Evolutionary conservation across 441 rosid species (phyloP).

Genomic region (Aleurites moluccanus): DNA sequence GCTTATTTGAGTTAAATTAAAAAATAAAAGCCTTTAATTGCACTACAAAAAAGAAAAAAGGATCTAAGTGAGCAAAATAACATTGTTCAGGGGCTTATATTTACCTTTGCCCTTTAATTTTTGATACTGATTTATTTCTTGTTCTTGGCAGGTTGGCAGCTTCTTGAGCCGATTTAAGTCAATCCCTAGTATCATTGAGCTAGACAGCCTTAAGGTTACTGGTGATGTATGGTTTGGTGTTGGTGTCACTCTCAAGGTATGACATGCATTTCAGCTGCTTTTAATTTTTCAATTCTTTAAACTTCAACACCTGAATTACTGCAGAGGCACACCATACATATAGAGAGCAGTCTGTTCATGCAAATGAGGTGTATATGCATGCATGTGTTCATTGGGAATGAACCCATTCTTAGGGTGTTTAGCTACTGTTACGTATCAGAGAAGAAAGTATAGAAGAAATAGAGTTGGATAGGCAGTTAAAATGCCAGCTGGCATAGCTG

Average conservation of each 20-base stretch:
- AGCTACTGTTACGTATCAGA: too few relatives aligned
- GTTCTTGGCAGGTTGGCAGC: constrained; percentile 44
- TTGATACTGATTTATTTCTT: neutral
- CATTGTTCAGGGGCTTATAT: too few relatives aligned
- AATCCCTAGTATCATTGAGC: constrained; percentile 84
- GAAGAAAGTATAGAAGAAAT: too few relatives aligned
- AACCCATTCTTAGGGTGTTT: neutral
- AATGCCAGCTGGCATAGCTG: too few relatives aligned
- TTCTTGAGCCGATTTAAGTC: constrained; percentile 80
- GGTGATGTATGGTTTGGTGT: constrained; percentile 95
- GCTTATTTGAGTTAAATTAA: too few relatives aligned
- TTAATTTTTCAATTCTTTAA: neutral
- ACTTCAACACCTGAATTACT: neutral
- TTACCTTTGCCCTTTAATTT: too few relatives aligned
- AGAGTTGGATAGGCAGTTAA: too few relatives aligned
- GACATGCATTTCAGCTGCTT: neutral
- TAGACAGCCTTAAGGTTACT: constrained; percentile 82
- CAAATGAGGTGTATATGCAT: neutral
- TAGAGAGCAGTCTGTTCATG: neutral
- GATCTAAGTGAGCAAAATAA: too few relatives aligned
- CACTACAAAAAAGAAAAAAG: too few relatives aligned
- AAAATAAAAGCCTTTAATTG: too few relatives aligned
- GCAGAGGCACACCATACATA: too few relatives aligned
- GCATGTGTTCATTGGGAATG: too few relatives aligned
- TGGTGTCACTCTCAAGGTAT: constrained; percentile 73